A percentile compares a stretch with the other conserved stretches of the same genome.
Conservation (phyloP, 345 rosid genomes). For the Dovyalis caffra region DNA sequence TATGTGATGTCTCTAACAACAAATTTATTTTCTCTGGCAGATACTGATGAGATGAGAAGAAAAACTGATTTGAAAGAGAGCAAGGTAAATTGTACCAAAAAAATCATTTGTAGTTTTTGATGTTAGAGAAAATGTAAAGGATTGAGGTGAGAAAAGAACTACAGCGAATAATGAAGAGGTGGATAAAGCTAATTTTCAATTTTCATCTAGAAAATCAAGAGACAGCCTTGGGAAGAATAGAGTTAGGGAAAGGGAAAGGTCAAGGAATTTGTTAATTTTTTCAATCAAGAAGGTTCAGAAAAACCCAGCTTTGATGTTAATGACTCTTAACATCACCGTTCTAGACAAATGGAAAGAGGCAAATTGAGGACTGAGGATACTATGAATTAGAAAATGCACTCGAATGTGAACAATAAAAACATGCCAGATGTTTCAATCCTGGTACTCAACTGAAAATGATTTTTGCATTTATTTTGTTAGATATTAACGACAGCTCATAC, state of each 20-base stretch:
- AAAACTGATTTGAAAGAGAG: too few species aligned
- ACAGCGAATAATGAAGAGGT: conserved; percentile 25
- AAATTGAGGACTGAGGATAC: conserved; percentile 19
- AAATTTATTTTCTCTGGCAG: conserved; percentile 36
- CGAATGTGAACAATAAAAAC: conserved; percentile 19
- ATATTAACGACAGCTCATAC: conserved; percentile 1
- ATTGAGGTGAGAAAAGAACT: conserved; percentile 30
- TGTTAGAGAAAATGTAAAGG: conserved; percentile 35
- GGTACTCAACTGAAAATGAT: conserved; percentile 27
- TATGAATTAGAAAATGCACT: too few species aligned
- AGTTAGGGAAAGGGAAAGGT: conserved; percentile 63
- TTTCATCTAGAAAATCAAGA: conserved; percentile 22
- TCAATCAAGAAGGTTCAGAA: conserved; percentile 56
- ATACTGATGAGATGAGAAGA: conserved; percentile 21
- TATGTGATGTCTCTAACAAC: neutral
- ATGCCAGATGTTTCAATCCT: conserved; percentile 19
- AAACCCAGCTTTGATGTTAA: conserved; percentile 26
- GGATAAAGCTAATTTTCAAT: conserved; percentile 31
- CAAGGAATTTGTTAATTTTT: conserved; percentile 71
- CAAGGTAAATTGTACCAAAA: conserved; percentile 29
- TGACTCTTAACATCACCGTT: conserved; percentile 38
- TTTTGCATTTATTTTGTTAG: neutral
- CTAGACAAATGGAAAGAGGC: conserved; percentile 38
- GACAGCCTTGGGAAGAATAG: conserved; percentile 39
- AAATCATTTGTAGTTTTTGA: conserved; percentile 26